Evolutionary conservation across 345 rosid species (phyloP), one percentile per base, ranked within the genome.

Genomic region (Cardamine resedifolia): DNA sequence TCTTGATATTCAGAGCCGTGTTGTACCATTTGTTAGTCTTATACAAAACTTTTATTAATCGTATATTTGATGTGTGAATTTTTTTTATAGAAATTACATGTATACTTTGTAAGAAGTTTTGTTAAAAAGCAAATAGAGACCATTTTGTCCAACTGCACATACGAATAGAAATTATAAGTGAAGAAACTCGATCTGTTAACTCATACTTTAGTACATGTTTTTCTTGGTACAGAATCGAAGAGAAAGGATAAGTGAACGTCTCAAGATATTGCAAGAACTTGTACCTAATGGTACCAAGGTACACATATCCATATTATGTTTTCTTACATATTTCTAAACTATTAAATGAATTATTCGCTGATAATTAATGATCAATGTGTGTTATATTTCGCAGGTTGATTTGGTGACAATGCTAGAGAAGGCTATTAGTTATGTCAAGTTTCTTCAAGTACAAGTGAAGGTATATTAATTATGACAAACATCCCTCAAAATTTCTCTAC

Each of bases 341-440:
- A 10, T 50, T 9, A 58, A 20, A 59, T 2, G 4, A 6, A 10
- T 31, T 28, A 21, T 36, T 49, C 24, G n/a, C 1, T 59, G 16
- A 50, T 15, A 8, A 20, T 1, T 15, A 9, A 38, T 15, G 36
- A 64, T 45, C 50, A 45, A 49, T 59, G 18, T 56, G 1, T 49
- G 58, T 33, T 10, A 53, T 6, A 36, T 59, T 5, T 38, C 30
- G 7, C n/a, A 88, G 94, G 90, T 92, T 83, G 98, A 92, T 72
- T 78, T 92, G 84, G 98, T 92, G 60, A 92, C 96, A 56, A 92
- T 92, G 98, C 58, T 92, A 69, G 98, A 92, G 81, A 92, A 90
- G 80, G 98, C 98, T 39, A 83, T 90, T 18, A 78, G 92, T 76
- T 92, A 92, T 79, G 98, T 92, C 55, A 89, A 92, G 82, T 92